A percentile compares a stretch with the other conserved stretches of the same genome.
phyloP scores from a whole-genome alignment of 768 basidiomycete genomes.

The Termitomyces sp. region DNA sequence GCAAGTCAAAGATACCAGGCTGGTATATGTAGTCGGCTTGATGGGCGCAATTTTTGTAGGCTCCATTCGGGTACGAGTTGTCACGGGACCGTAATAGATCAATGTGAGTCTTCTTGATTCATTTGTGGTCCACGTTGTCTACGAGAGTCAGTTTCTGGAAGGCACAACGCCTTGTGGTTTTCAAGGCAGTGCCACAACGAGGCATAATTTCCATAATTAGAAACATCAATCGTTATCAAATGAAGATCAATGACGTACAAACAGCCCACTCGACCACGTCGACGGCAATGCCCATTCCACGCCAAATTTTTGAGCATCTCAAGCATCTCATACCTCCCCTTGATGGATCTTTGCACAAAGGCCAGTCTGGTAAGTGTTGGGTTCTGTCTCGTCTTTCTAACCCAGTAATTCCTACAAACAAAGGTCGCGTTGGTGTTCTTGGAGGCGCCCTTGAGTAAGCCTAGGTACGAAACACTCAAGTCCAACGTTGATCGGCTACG shows the following conservation, averaged over 20 bases:
- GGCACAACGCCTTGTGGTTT: not conserved
- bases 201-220: not conserved
- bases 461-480: not conserved
- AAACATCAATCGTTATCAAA: not conserved
- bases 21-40: too few relatives aligned
- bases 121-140: not conserved
- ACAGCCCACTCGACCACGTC: not conserved
- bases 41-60: not conserved
- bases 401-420: constrained; percentile 16
- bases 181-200: not conserved
- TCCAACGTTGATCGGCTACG: not conserved
- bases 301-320: constrained; percentile 60
- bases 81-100: not conserved
- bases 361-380: constrained; percentile 69
- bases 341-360: constrained; percentile 86
- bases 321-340: constrained; percentile 87
- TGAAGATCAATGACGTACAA: not conserved
- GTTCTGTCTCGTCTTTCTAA: not conserved
- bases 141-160: not conserved
- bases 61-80: not conserved
- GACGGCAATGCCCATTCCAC: constrained; percentile 53
- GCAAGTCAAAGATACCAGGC: not conserved
- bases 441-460: constrained; percentile 93
- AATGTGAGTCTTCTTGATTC: constrained; percentile 1
- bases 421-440: constrained; percentile 87